Base-by-base conservation (phyloP, 495 filamentous ascomycete genomes). In the Aspergillus cavernicola region DNA sequence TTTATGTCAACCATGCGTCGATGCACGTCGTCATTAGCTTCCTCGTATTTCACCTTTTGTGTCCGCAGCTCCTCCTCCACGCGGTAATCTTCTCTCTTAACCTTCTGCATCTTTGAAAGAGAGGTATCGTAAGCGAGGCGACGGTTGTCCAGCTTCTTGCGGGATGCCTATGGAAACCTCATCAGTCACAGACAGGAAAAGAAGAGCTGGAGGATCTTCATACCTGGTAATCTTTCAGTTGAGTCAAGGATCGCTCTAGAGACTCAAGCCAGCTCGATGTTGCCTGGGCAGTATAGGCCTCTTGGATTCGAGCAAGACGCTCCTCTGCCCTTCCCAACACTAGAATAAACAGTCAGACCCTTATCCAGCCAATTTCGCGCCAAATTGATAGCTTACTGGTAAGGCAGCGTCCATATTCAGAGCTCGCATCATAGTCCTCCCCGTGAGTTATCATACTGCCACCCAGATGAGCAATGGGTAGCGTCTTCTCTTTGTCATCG, bases 161-260 rank as follows among this genome's bases (percentile, higher is more conserved):
- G 86, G 41, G 93, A 84, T 55, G 79, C 73, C 89, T 92, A 56
- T 58, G 22, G 22, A 8, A 15, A 6, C 38, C 32, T 15, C 24
- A 44, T 55, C 40, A 63, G 52, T 45, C 6, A 57, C 50, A 9
- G n/a, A 19, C 28, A 36, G 13, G 2, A 29, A 43, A 29, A 33
- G 9, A 28, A 26, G 6, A n/a, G 18, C 6, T 12, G 15, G 16
- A 50, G 42, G 36, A 64, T 7, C 22, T 11, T 60, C 67, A 45
- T 76, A 87, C 89, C 81, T 96, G 91, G 56, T 97, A 97, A 62
- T 98, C 95, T 66, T 96, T 97, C 89, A 97, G 90, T 79, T 95
- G 92, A 24, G 89, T 86, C 51, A 96, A 69, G 10, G 88, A 93
- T 56, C 92, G 77, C 65, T 97, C 93, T 42, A 96, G 69, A 10